Evolutionary conservation across 805 yeast species (phyloP), one percentile per base, ranked within the genome.

Genomic region (Torulaspora delbrueckii): DNA sequence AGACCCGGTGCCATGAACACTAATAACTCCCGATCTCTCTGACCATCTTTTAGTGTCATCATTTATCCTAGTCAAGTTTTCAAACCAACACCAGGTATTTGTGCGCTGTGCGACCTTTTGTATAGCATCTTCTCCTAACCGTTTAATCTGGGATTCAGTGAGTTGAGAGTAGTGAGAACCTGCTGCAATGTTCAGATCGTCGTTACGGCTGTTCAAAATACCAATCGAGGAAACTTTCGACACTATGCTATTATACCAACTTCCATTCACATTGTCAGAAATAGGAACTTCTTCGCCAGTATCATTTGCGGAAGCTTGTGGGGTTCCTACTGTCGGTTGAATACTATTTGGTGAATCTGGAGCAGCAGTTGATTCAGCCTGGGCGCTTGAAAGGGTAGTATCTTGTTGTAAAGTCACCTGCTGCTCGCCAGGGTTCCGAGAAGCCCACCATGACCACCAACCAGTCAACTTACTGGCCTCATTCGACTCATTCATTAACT

Each of bases 1-100:
- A 4, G 65, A 60, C 4, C 63, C 62, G 5, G 67, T 61, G 13
- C 55, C 59, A 26, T 46, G 52, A 2, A 63, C 67, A 36, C 63
- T 57, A 1, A 60, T 45, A 1, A 55, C 52, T 7, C 68, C 68
- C 36, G 38, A 18, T 38, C 53, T 13, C 37, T 52, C 51, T 33
- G 51, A 40, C 41, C 44, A 31, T 37, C 46, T 25, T 32, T 39
- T 42, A 34, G 54, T 30, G 22, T 42, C 50, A 12, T 34, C 46
- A 8, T 48, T 36, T n/a, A 50, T 22, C 12, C 45, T n/a, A 1
- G 60, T 48, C n/a, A 57, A 38, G 19, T 58, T 58, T 44, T 59
- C 60, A 44, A 50, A 60, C 68, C 68, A 64, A 37, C 65, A 59
- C 67, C 67, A 64, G 8, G 67, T 42, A 38, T 50, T 51, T 1